Percentiles rank a stretch among this genome's conserved stretches.
These are phyloP conservation scores for Spathaspora passalidarum DNA, from an alignment of 805 yeast species.

Conservation along the genomic window DNA sequence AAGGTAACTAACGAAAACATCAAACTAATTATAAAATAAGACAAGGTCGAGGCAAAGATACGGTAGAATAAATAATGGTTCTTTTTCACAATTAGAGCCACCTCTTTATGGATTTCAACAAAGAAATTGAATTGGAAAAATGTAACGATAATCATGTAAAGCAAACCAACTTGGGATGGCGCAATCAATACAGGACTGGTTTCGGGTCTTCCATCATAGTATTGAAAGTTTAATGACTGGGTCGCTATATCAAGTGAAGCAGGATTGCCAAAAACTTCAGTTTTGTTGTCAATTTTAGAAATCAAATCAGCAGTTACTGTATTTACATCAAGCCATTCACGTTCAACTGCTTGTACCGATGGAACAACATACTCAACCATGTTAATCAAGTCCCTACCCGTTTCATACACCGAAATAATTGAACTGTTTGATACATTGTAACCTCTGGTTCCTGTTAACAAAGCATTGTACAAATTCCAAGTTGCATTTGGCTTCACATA, in stretches of 20 bases:
- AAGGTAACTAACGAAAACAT: slow-evolving; percentile 58
- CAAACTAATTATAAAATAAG: slow-evolving; percentile 56
- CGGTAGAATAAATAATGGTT: slow-evolving; percentile 51
- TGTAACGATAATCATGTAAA: slow-evolving; percentile 67
- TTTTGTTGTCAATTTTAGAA: slow-evolving; percentile 5
- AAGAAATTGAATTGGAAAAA: slow-evolving; percentile 70
- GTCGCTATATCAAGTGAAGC: slow-evolving; percentile 17
- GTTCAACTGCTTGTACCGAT: slow-evolving; percentile 33
- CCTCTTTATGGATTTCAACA: slow-evolving; percentile 47
- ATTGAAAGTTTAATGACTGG: slow-evolving; percentile 29
- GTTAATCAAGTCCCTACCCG: slow-evolving; percentile 58
- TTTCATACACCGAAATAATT: slow-evolving; percentile 47
- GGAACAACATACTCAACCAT: slow-evolving; percentile 45
- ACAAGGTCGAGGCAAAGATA: slow-evolving; percentile 42
- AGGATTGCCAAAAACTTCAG: slow-evolving; percentile 2
- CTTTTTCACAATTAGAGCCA: slow-evolving; percentile 43
- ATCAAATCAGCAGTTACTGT: slow-evolving; percentile 19
- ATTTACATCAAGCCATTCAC: slow-evolving; percentile 22
- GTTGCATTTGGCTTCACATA: slow-evolving; percentile 52
- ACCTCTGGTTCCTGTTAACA: slow-evolving; percentile 28
- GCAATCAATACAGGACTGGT: slow-evolving; percentile 52
- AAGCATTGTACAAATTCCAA: slow-evolving; percentile 32
- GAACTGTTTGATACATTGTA: slow-evolving; percentile 25
- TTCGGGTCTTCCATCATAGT: slow-evolving; percentile 48
- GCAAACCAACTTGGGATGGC: slow-evolving; percentile 71